Evolutionary conservation across 306 rosid species (phyloP), one percentile per base, ranked within the genome.

Genomic region (Senna tora): DNA sequence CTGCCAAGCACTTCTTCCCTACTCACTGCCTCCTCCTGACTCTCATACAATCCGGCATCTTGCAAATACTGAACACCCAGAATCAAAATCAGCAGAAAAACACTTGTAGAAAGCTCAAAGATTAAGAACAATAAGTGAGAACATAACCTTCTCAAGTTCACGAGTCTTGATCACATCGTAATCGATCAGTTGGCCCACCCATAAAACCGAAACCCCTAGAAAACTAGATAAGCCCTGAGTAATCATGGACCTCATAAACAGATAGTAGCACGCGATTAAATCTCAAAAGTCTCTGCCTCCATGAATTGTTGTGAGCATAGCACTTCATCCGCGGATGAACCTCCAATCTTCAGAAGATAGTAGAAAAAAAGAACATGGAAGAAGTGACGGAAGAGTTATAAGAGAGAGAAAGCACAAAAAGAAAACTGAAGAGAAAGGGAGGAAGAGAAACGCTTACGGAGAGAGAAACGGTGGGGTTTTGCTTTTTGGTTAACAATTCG

Each of bases 1-100:
- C 92, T 82, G 63, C 96, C 99, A 74, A 94, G 99, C 60, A 91
- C 99, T 81, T 91, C 99, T 70, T 94, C 99, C 80, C 99, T 94
- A 52, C 84, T 63, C 69, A 89, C 91, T 51, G 99, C 96, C 56
- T 94, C 99, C 67, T 87, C 88, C 88, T 86, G 96, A 74, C 90
- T 87, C 86, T 94, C 99, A 43, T 91, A 94, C 91, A 94, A 76
- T 62, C 96, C 91, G 6, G 81, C 96, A 41, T 84, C 89, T 83
- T 81, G 92, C 89, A 94, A 82, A 78, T 91, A 89, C 98, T 94
- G 87, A 71, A 80, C 75, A 82, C 50, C 63, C 82, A 82, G 42
- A 85, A 79, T 73, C 75, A 63, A 73, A 74, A 43, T 84, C 84
- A 88, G 88, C 71, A 54, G 77, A 77, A 73, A 42, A 62, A 30